Conservation (phyloP, 2,329 filamentous ascomycete genomes). For the Cryphonectria nitschkei region DNA sequence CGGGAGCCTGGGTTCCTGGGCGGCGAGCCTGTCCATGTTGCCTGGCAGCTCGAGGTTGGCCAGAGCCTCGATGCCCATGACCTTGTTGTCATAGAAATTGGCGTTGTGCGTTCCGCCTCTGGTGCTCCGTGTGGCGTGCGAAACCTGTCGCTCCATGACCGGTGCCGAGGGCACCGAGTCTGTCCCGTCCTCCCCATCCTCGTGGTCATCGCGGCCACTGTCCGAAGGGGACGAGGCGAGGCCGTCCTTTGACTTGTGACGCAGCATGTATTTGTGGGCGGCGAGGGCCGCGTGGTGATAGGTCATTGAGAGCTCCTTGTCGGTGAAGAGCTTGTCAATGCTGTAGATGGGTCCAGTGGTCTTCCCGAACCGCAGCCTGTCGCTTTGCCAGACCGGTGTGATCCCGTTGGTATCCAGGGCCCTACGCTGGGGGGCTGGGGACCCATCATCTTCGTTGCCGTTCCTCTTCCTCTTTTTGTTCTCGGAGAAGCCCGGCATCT, state of each 20-base stretch:
- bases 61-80: constrained; percentile 63
- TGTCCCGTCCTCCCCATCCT: constrained; percentile 50
- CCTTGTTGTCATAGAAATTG: constrained; percentile 61
- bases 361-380: constrained; percentile 58
- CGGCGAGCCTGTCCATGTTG: constrained; percentile 60
- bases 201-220: constrained; percentile 55
- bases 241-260: constrained; percentile 59
- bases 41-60: constrained; percentile 61
- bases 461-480: constrained; percentile 67
- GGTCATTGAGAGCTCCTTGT: constrained; percentile 69
- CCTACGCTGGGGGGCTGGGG: constrained; percentile 61
- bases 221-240: constrained; percentile 55
- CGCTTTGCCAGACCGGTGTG: constrained; percentile 66
- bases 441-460: constrained; percentile 63
- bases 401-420: constrained; percentile 59
- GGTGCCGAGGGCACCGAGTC: constrained; percentile 54
- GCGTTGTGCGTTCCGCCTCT: constrained; percentile 55
- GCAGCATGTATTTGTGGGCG: constrained; percentile 64
- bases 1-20: constrained; percentile 62
- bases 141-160: constrained; percentile 66
- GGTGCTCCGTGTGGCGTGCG: constrained; percentile 67
- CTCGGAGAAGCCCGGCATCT: constrained; percentile 58
- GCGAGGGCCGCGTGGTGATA: constrained; percentile 67
- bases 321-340: constrained; percentile 72
- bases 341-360: constrained; percentile 65